Percentiles rank a stretch among this genome's conserved stretches.
Conservation (phyloP, 2,329 filamentous ascomycete species). For the Pseudomassariella vexata region DNA sequence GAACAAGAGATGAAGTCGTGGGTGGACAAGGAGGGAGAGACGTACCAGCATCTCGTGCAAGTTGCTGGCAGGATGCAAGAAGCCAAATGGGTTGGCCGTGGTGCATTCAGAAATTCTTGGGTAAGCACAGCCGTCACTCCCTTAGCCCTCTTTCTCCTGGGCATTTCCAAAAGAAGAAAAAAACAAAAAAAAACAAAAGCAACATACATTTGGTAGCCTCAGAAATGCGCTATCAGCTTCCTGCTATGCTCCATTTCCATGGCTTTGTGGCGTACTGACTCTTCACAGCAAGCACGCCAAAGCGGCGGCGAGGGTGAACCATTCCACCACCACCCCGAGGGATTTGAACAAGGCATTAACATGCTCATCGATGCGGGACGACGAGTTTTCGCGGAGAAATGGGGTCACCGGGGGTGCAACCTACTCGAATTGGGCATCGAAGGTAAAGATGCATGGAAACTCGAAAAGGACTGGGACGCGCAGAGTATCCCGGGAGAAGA, state of each 20-base stretch:
- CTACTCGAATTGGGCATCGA: conserved; percentile 22
- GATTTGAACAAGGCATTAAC: conserved; percentile 26
- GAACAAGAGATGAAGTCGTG: conserved; percentile 20
- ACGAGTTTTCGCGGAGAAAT: conserved; percentile 31
- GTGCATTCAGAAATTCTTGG: conserved; percentile 29
- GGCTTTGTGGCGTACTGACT: too few relatives aligned
- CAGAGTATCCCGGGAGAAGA: conserved; percentile 15
- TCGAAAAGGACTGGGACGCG: conserved; percentile 33
- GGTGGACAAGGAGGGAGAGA: conserved; percentile 28
- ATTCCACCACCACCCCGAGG: conserved; percentile 33
- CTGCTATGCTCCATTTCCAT: too few relatives aligned
- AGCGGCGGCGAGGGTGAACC: conserved; percentile 35
- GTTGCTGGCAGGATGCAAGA: conserved; percentile 24
- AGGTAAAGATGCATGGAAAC: conserved; percentile 27
- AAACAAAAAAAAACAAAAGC: too few relatives aligned
- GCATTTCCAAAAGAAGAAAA: too few relatives aligned
- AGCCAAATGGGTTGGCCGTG: conserved; percentile 16
- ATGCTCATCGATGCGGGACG: conserved; percentile 27
- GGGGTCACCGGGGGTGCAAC: conserved; percentile 35
- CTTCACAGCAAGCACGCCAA: conserved; percentile 35
- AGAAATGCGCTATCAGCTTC: too few relatives aligned
- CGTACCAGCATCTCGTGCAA: conserved; percentile 27
- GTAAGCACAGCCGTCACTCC: too few relatives aligned
- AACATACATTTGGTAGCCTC: too few relatives aligned
- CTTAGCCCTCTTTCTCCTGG: too few relatives aligned